Evolutionary conservation across 2,329 filamentous ascomycete genomes (phyloP).

Genomic region (Aspergillus pseudoterreus): DNA sequence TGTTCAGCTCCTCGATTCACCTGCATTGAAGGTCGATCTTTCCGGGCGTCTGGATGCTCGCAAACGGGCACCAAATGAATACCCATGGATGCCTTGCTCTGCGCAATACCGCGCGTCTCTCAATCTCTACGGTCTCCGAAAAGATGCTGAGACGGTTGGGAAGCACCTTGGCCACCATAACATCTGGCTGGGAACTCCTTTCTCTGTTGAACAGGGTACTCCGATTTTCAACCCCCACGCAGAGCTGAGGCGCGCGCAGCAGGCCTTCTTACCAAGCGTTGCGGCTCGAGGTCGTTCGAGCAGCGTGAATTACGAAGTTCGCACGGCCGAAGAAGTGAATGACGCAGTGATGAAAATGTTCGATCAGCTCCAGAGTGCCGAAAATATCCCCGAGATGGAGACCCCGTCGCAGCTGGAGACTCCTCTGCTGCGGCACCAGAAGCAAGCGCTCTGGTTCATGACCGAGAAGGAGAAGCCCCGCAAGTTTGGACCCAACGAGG

Average conservation of each 20-base stretch:
- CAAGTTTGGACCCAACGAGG: slow-evolving; percentile 56
- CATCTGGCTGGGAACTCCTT: slow-evolving; percentile 64
- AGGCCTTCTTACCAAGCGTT: slow-evolving; percentile 22
- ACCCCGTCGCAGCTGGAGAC: slow-evolving; percentile 61
- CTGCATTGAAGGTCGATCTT: slow-evolving; percentile 62
- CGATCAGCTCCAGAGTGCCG: slow-evolving; percentile 71
- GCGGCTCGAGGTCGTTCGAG: slow-evolving; percentile 21
- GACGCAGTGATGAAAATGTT: slow-evolving; percentile 84
- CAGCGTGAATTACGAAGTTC: slow-evolving; percentile 39
- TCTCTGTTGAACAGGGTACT: slow-evolving; percentile 63
- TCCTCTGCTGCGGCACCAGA: slow-evolving; percentile 76
- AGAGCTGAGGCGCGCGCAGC: slow-evolving; percentile 45
- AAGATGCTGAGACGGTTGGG: slow-evolving; percentile 63
- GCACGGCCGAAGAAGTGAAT: slow-evolving; percentile 81
- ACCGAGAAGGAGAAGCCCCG: slow-evolving; percentile 67
- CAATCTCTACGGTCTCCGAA: slow-evolving; percentile 74
- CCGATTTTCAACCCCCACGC: slow-evolving; percentile 75
- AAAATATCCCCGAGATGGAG: slow-evolving; percentile 72
- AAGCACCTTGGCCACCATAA: slow-evolving; percentile 62
- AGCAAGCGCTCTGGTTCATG: slow-evolving; percentile 87
- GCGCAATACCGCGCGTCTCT: slow-evolving; percentile 62
- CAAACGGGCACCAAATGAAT: slow-evolving; percentile 60
- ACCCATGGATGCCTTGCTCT: slow-evolving; percentile 60
- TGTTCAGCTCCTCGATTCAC: slow-evolving; percentile 68
- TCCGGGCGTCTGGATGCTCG: slow-evolving; percentile 68